phyloP scores from a whole-genome alignment of 768 basidiomycete genomes.

The Termitomyces sp. region DNA sequence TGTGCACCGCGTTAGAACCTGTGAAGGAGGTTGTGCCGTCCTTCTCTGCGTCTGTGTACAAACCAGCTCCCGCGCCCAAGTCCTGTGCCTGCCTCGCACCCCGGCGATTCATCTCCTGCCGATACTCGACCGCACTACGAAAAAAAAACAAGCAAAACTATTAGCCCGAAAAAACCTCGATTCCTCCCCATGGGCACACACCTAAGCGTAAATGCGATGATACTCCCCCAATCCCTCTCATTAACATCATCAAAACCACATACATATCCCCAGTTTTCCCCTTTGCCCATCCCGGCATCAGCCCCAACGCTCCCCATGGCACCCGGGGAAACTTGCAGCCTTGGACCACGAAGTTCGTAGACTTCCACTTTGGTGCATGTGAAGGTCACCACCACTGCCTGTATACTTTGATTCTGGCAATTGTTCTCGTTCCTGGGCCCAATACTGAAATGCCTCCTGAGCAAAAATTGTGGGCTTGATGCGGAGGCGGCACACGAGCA shows the following conservation, averaged over 20 bases:
- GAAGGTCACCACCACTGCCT: neutral
- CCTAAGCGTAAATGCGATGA: slow-evolving; percentile 75
- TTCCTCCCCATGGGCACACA: too few species aligned
- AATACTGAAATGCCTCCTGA: slow-evolving; percentile 24
- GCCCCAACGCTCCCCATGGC: too few species aligned
- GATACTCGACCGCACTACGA: slow-evolving; percentile 55
- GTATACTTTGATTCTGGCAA: too few species aligned
- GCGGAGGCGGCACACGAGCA: neutral
- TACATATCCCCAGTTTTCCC: neutral
- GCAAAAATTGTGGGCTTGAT: slow-evolving; percentile 21
- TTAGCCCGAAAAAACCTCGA: too few species aligned
- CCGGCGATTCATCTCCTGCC: slow-evolving; percentile 23
- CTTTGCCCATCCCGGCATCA: slow-evolving; percentile 62
- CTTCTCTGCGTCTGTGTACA: slow-evolving; percentile 49
- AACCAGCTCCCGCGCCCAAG: too few species aligned
- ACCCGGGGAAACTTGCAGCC: slow-evolving; percentile 17
- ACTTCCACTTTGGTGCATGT: neutral
- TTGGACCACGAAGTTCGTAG: slow-evolving; percentile 56
- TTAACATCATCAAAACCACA: slow-evolving; percentile 39
- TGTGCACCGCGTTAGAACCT: slow-evolving; percentile 37
- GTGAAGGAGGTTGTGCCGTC: slow-evolving; percentile 49
- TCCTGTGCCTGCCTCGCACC: too few species aligned
- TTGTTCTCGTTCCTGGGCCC: too few species aligned
- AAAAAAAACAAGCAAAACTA: slow-evolving; percentile 14
- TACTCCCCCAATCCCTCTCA: slow-evolving; percentile 73